Conservation (phyloP, 2,329 filamentous ascomycete species). For the Colletotrichum eleusines region DNA sequence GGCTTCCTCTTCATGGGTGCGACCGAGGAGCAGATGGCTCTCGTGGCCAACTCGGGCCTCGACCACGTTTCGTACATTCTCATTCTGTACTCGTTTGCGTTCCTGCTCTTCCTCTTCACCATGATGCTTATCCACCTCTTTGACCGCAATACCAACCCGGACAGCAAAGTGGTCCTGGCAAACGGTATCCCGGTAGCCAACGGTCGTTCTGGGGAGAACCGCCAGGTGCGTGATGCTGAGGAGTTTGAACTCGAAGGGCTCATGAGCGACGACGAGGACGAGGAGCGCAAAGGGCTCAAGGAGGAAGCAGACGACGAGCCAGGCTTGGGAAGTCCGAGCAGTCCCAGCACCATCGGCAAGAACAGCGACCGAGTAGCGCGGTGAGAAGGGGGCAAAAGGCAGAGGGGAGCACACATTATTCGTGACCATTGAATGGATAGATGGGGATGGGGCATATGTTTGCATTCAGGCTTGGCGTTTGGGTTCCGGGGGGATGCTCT, state of each 20-base stretch:
- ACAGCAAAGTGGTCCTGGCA: constrained; percentile 52
- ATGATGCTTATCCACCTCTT: constrained; percentile 90
- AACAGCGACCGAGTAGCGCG: constrained; percentile 55
- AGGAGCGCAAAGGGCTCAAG: constrained; percentile 62
- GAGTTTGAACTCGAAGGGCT: constrained; percentile 89
- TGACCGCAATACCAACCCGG: constrained; percentile 67
- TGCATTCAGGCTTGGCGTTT: constrained; percentile 37
- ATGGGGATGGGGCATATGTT: constrained; percentile 30
- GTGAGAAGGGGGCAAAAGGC: constrained; percentile 7
- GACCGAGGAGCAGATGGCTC: constrained; percentile 93
- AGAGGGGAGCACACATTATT: not conserved
- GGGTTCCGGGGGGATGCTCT: constrained; percentile 16
- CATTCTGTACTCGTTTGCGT: constrained; percentile 90
- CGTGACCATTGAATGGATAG: constrained; percentile 26
- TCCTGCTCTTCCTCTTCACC: constrained; percentile 90
- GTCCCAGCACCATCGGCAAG: constrained; percentile 58
- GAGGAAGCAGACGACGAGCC: constrained; percentile 79
- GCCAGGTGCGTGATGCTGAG: constrained; percentile 78
- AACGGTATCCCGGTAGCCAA: constrained; percentile 53
- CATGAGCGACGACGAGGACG: constrained; percentile 84
- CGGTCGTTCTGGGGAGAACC: constrained; percentile 59
- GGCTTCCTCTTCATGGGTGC: constrained; percentile 98
- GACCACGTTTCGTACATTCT: constrained; percentile 94
- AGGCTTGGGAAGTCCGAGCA: constrained; percentile 48
- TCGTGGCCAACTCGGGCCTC: constrained; percentile 79